Base-by-base conservation (phyloP, 345 rosid genomes). In the Draba incana region DNA sequence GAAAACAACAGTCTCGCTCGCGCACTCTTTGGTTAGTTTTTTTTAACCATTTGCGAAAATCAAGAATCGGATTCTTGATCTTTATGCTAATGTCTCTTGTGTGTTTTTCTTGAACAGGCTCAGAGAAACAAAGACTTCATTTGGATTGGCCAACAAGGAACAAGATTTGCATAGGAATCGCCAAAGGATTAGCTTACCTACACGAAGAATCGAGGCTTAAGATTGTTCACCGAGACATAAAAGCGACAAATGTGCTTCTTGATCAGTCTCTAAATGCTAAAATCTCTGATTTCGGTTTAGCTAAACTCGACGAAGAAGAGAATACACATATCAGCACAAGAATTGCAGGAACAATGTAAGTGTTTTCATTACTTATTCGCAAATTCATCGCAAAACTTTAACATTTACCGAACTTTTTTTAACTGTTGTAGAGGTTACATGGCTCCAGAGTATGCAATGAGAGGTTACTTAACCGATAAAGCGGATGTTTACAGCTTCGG, bases 381-480 rank as follows among this genome's bases (percentile, higher is more conserved):
- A 8, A 35, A 42, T 20, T 25, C n/a, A 12, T 59, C 7, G 2
- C 2, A 0, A 7, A 12, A 2, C 4, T 9, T 16, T 39, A 38
- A 35, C 41, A 7, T 24, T 16, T 35, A 35, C 10, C 10, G 39
- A 8, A 2, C 2, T 35, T 35, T 35, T 35, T 35, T 35, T 35
- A 2, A 2, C 0, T 35, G 3, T 8, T 39, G 13, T 69, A 85
- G 96, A 79, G 96, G 96, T n/a, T 89, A 87, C 61, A 89, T 89
- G 93, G 96, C 96, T 55, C 96, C 96, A 3, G 96, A 89, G 69
- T 86, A 89, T 62, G 96, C 96, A 47, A 85, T 86, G 96, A 85
- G 90, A 71, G 96, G 96, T 65, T 85, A 89, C 80, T 77, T 89
- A 84, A 89, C 96, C 0, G 90, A 85, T 68, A 89, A 89, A 50